phyloP scores from a whole-genome alignment of 139 green algal species.

The Chlamydomonas incerta region DNA sequence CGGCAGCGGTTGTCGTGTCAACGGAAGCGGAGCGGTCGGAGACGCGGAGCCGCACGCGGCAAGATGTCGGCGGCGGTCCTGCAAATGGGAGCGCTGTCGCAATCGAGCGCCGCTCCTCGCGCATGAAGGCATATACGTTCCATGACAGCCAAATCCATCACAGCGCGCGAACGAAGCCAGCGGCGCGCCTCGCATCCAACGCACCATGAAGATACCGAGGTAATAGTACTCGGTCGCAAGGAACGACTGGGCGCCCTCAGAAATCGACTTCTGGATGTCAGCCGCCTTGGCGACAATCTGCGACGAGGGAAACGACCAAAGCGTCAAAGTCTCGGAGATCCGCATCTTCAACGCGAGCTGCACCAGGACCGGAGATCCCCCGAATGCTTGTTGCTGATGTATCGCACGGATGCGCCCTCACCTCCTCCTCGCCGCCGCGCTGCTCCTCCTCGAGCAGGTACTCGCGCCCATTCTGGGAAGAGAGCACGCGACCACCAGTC shows the following conservation, averaged over 20 bases:
- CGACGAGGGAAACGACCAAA: not conserved
- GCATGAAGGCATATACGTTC: too few species aligned
- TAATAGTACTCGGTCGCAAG: conserved; percentile 94
- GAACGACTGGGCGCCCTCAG: conserved; percentile 92
- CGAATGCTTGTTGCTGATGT: not conserved
- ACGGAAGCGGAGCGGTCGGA: too few species aligned
- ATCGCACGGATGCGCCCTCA: not conserved
- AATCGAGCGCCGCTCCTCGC: too few species aligned
- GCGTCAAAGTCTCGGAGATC: not conserved
- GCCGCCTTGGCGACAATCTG: conserved; percentile 89
- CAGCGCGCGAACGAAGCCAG: too few species aligned
- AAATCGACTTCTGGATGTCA: conserved; percentile 93
- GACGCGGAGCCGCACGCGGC: too few species aligned
- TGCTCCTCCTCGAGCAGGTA: conserved; percentile 81
- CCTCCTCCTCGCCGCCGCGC: conserved; percentile 39
- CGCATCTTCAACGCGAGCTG: not conserved
- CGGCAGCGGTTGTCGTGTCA: too few species aligned
- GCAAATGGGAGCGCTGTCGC: too few species aligned
- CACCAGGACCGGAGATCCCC: not conserved
- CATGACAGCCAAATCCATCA: too few species aligned
- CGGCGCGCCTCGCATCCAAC: not conserved
- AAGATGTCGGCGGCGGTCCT: too few species aligned
- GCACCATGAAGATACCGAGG: conserved; percentile 68
- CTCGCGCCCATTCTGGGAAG: conserved; percentile 73
- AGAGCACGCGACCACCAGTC: conserved; percentile 53